phyloP scores from a whole-genome alignment of 2,329 filamentous ascomycete species.

The Leptographium radiaticola region DNA sequence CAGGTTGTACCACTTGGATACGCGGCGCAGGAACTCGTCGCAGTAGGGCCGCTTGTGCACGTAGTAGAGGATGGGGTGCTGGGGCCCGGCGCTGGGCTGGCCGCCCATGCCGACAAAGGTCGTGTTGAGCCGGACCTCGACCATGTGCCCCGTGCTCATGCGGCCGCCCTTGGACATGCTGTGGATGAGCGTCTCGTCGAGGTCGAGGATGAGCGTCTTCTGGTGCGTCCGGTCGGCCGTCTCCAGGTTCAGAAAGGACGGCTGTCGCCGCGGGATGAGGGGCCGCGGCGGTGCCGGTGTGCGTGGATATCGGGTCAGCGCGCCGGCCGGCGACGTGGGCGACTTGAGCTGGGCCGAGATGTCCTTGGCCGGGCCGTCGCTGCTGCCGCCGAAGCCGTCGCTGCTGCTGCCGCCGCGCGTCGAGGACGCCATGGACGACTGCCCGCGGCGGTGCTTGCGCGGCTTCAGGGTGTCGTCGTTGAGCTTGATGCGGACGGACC shows the following conservation, averaged over 20 bases:
- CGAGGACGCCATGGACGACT: constrained; percentile 19
- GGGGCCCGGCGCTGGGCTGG: constrained; percentile 57
- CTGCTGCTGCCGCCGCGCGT: constrained; percentile 11
- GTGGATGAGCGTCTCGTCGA: constrained; percentile 96
- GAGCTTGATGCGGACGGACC: constrained; percentile 84
- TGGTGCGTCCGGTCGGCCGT: constrained; percentile 45
- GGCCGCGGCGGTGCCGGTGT: constrained; percentile 81
- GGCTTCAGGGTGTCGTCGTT: constrained; percentile 65
- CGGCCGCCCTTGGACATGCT: constrained; percentile 93
- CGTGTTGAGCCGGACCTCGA: constrained; percentile 82
- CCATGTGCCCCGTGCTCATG: constrained; percentile 97
- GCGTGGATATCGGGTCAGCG: constrained; percentile 79
- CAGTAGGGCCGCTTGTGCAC: constrained; percentile 96
- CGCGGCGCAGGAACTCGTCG: constrained; percentile 86
- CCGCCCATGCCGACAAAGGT: constrained; percentile 55
- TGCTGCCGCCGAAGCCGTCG: constrained; percentile 8
- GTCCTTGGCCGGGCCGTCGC: constrained; percentile 24
- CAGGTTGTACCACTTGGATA: constrained; percentile 96
- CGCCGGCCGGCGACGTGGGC: constrained; percentile 68
- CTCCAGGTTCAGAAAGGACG: constrained; percentile 63
- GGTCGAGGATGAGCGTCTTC: constrained; percentile 89
- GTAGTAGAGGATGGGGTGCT: constrained; percentile 96
- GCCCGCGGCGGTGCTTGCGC: constrained; percentile 55
- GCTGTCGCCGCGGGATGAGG: constrained; percentile 75
- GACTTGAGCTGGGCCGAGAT: constrained; percentile 81